phyloP scores from a whole-genome alignment of 2,329 filamentous ascomycete species.

The Fusarium sp. region DNA sequence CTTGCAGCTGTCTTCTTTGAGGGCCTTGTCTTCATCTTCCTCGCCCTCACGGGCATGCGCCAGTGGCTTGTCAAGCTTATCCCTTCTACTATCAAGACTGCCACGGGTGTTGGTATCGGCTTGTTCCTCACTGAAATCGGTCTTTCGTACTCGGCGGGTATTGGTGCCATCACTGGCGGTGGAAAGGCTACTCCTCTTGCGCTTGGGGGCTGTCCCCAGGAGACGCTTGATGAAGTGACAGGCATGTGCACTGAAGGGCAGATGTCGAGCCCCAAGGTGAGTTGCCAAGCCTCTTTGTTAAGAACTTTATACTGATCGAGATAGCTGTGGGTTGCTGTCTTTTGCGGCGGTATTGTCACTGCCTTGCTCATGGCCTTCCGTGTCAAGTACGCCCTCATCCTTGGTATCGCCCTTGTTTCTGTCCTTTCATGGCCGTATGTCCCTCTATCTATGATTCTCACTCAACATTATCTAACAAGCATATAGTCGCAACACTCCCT shows the following conservation, averaged over 20 bases:
- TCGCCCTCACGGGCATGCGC: slow-evolving; percentile 76
- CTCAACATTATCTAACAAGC: slow-evolving; percentile 1
- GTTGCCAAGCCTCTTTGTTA: slow-evolving; percentile 11
- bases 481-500: slow-evolving; percentile 71
- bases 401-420: slow-evolving; percentile 79
- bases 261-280: slow-evolving; percentile 81
- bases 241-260: slow-evolving; percentile 70
- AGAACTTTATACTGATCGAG: slow-evolving; percentile 9
- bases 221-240: slow-evolving; percentile 61
- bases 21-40: slow-evolving; percentile 73
- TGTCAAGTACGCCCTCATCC: slow-evolving; percentile 80
- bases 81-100: slow-evolving; percentile 74
- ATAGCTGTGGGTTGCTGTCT: slow-evolving; percentile 86
- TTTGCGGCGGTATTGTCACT: slow-evolving; percentile 83
- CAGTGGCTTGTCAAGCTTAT: slow-evolving; percentile 79
- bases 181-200: slow-evolving; percentile 75
- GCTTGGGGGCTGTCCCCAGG: slow-evolving; percentile 77
- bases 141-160: slow-evolving; percentile 83
- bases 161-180: slow-evolving; percentile 83
- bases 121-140: slow-evolving; percentile 74
- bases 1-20: slow-evolving; percentile 75
- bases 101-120: slow-evolving; percentile 74
- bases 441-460: neutral
- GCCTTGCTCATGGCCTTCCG: slow-evolving; percentile 84
- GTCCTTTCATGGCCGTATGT: slow-evolving; percentile 78